A percentile compares a stretch with the other conserved stretches of the same genome.
Evolutionary conservation across 179 eudicot species (phyloP).

Genomic region (Amaranthus tricolor): DNA sequence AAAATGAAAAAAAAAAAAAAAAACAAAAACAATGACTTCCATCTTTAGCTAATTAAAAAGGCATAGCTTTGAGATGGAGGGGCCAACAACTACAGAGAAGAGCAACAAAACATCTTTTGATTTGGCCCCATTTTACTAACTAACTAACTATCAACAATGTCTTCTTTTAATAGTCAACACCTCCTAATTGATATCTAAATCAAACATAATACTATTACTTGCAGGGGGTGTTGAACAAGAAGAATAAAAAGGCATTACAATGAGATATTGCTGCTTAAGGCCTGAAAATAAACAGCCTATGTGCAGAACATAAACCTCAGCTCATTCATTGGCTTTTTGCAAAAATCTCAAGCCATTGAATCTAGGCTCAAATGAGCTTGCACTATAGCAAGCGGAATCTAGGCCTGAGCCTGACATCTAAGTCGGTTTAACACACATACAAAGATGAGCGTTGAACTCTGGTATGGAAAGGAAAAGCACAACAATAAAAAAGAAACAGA

Average conservation of each 20-base stretch:
- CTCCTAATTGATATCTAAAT: no score
- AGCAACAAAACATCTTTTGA: conserved; percentile 16
- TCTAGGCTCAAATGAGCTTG: neutral
- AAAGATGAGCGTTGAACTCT: no score
- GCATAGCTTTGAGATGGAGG: conserved; percentile 30
- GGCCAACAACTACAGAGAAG: conserved; percentile 9
- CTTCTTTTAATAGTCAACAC: neutral
- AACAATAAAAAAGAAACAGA: neutral
- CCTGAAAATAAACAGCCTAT: conserved; percentile 59
- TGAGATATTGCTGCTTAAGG: conserved; percentile 19
- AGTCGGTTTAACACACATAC: no score
- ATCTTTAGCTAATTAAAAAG: conserved; percentile 33
- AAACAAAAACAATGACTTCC: conserved; percentile 3
- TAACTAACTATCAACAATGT: neutral
- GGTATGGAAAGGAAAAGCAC: no score
- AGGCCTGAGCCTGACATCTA: no score
- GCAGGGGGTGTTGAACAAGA: no score
- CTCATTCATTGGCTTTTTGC: conserved; percentile 15
- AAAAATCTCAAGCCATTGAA: conserved; percentile 25
- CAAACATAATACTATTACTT: neutral
- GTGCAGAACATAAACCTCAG: conserved; percentile 19
- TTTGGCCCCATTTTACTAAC: conserved; percentile 6
- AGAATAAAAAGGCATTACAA: neutral
- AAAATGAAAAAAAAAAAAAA: neutral
- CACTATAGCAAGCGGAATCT: no score